phyloP scores from a whole-genome alignment of 805 yeast species.

The Vanderwaltozyma polyspora region DNA sequence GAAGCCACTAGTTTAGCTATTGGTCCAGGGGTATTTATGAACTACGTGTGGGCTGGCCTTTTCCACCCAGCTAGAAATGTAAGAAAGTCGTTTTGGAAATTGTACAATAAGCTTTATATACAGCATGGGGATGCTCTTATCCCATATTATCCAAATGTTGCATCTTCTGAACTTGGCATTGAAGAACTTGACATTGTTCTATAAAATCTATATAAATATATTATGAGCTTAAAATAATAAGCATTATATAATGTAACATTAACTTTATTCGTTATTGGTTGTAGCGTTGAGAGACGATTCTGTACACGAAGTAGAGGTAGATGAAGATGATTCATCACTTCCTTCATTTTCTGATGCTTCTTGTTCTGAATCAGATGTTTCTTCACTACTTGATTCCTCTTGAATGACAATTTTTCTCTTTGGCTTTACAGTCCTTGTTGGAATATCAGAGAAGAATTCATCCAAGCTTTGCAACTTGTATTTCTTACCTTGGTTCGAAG shows the following conservation, averaged over 20 bases:
- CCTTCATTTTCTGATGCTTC: constrained; percentile 9
- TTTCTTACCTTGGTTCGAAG: constrained; percentile 25
- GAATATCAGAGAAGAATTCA: constrained; percentile 61
- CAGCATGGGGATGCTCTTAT: constrained; percentile 66
- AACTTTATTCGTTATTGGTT: too few species aligned
- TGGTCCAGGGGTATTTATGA: constrained; percentile 65
- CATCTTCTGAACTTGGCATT: constrained; percentile 29
- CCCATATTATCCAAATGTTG: constrained; percentile 82
- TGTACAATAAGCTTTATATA: constrained; percentile 67
- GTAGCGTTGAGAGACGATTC: too few species aligned
- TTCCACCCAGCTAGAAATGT: constrained; percentile 91
- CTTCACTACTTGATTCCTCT: constrained; percentile 25
- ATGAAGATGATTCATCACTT: not conserved
- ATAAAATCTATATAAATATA: constrained; percentile 3
- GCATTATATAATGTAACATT: too few species aligned
- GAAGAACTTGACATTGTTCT: constrained; percentile 39
- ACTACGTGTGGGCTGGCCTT: constrained; percentile 77
- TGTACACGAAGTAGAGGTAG: not conserved
- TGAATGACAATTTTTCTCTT: constrained; percentile 15
- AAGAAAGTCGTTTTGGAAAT: constrained; percentile 72
- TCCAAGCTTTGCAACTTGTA: constrained; percentile 70
- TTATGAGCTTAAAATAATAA: too few species aligned
- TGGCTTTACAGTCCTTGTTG: constrained; percentile 11
- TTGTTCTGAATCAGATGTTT: constrained; percentile 26
- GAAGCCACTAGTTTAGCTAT: constrained; percentile 59